Percentiles rank a stretch among this genome's conserved stretches.
These are phyloP conservation scores for Penicillium sp. DNA, from an alignment of 2,329 filamentous ascomycete genomes.

Conservation along the genomic window DNA sequence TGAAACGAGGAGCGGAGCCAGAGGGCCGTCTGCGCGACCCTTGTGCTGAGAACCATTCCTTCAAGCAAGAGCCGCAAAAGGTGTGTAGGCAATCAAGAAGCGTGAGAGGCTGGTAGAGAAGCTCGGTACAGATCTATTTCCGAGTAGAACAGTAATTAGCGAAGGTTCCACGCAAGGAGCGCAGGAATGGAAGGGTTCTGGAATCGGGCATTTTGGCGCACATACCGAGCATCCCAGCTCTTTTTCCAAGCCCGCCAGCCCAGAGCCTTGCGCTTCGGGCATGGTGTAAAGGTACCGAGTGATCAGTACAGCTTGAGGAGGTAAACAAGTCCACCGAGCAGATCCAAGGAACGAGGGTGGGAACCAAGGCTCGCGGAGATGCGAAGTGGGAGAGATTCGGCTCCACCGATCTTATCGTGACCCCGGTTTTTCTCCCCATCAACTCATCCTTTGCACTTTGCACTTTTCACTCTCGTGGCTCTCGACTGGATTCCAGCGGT, in stretches of 20 bases:
- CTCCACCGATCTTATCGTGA: conserved; percentile 18
- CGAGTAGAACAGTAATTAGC: conserved; percentile 6
- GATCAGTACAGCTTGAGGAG: not conserved
- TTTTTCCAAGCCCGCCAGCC: conserved; percentile 70
- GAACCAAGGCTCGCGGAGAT: conserved; percentile 10
- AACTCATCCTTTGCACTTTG: not conserved
- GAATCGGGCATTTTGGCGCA: conserved; percentile 23
- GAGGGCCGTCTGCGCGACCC: conserved; percentile 51
- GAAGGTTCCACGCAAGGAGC: conserved; percentile 13
- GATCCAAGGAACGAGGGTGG: conserved; percentile 11
- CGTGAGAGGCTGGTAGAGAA: conserved; percentile 84
- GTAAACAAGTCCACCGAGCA: not conserved
- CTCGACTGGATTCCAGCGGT: not conserved
- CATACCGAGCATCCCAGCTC: conserved; percentile 93
- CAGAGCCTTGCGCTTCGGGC: conserved; percentile 28
- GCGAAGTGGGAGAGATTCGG: conserved; percentile 11
- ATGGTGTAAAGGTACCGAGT: conserved; percentile 11
- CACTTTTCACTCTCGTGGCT: not conserved
- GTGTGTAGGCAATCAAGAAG: conserved; percentile 92
- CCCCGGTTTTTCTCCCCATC: conserved; percentile 4
- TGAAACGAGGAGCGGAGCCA: conserved; percentile 58
- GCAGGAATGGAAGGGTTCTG: conserved; percentile 13
- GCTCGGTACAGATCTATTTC: conserved; percentile 85
- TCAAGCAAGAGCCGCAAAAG: conserved; percentile 90
- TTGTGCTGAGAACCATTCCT: conserved; percentile 91